Base-by-base conservation (phyloP, 495 filamentous ascomycete species). In the Articulospora tetracladia region DNA sequence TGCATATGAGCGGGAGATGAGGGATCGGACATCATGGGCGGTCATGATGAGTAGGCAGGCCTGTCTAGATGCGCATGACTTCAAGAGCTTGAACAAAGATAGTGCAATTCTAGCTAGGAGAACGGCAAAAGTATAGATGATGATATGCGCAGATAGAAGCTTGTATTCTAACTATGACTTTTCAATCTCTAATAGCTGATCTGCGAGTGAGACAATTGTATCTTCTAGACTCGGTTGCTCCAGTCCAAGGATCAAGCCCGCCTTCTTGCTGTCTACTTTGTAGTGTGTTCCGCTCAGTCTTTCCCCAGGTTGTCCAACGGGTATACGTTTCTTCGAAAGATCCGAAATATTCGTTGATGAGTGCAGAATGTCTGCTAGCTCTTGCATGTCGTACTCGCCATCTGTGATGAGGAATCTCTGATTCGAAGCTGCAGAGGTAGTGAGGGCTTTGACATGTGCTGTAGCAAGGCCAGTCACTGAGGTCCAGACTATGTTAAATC, bases 41-140 rank as follows among this genome's bases (percentile, higher is more conserved):
- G 80, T 87, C 19, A 64, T 83, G 27, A 74, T 78, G 4, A 83
- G 81, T 30, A 72, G 86, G 3, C 78, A 79, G 62, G 86, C 84
- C 1, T 87, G 85, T 64, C 49, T 86, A 0, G 86, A 88, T 68
- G 85, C 86, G 0, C 86, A 88, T 69, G 73, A 81, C 30, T 86
- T 79, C 65, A 62, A 70, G 52, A 72, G 57, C 3, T 66, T 77
- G 51, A 66, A 41, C 51, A 50, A 61, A 0, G 23, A 53, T 15
- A 75, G 72, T 57, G 72, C 74, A 12, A 55, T 76, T 6, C 58
- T 76, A 44, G 71, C 59, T 24, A 65, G 65, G 53, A 65, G 74
- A 28, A 59, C 54, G 3, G 39, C n/a, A 17, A 44, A 44, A 17
- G 39, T n/a, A 19, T 44, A 44, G 39, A 15, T 44, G 10, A 6